A percentile compares a stretch with the other conserved stretches of the same genome.
phyloP scores from a whole-genome alignment of 2,329 filamentous ascomycete species.

The Trichoderma semiorbis region DNA sequence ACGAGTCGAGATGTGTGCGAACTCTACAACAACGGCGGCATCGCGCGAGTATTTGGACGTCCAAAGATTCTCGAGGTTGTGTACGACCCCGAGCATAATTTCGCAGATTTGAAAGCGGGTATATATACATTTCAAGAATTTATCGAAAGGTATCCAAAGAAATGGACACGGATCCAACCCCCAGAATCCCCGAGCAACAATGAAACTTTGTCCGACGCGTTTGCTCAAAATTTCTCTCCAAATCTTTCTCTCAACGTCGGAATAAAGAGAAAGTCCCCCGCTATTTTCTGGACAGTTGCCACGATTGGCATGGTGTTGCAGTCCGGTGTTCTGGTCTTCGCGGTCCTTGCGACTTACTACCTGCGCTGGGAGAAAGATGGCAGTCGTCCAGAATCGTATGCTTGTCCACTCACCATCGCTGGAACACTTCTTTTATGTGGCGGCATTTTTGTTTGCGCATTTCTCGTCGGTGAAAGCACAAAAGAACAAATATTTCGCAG shows the following conservation, averaged over 20 bases:
- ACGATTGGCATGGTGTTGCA: neutral
- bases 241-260: neutral
- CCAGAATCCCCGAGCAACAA: rapidly evolving
- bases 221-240: neutral
- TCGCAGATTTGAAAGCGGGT: neutral
- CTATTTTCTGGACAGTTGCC: neutral
- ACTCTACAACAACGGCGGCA: neutral
- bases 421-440: neutral
- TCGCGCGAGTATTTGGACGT: neutral
- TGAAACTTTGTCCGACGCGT: neutral
- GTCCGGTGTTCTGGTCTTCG: neutral
- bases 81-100: neutral
- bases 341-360: neutral
- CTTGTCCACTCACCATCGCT: neutral
- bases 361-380: neutral
- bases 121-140: neutral
- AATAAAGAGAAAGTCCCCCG: neutral
- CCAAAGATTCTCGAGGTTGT: neutral
- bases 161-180: neutral
- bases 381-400: neutral
- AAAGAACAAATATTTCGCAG: neutral
- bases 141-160: neutral
- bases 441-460: neutral
- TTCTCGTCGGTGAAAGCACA: neutral
- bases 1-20: neutral